These are phyloP conservation scores for Ricinus communis DNA, from an alignment of 345 rosid species.

Conservation along the genomic window DNA sequence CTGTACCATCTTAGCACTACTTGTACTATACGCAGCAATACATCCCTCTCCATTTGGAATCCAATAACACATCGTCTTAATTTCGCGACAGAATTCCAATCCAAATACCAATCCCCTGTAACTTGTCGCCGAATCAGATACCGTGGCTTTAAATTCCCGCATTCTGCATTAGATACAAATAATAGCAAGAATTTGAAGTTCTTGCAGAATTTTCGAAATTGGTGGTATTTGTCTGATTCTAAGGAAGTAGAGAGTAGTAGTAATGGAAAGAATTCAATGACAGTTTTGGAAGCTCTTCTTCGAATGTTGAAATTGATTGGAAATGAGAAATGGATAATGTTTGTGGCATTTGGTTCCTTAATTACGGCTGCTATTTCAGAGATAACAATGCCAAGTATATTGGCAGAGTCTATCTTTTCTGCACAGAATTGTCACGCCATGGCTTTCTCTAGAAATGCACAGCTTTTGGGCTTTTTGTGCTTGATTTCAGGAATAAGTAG, in stretches of 20 bases:
- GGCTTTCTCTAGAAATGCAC: constrained; percentile 29
- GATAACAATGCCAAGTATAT: constrained; percentile 48
- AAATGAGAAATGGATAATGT: constrained; percentile 40
- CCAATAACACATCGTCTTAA: not conserved
- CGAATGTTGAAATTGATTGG: constrained; percentile 48
- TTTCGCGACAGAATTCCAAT: not conserved
- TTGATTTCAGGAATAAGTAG: constrained; percentile 51
- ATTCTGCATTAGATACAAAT: not conserved
- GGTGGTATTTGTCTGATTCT: constrained; percentile 37
- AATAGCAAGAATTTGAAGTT: not conserved
- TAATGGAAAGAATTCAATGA: constrained; percentile 23
- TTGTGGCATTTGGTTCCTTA: constrained; percentile 38
- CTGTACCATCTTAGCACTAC: not conserved
- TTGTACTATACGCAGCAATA: not conserved
- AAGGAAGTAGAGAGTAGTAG: constrained; percentile 6
- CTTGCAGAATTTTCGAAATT: constrained; percentile 1
- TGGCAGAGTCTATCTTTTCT: constrained; percentile 49
- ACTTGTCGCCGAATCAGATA: constrained; percentile 2
- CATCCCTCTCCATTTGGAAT: not conserved
- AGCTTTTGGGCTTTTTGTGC: constrained; percentile 38
- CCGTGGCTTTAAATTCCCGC: not conserved
- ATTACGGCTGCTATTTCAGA: constrained; percentile 49
- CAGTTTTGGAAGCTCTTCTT: constrained; percentile 32
- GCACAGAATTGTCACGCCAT: constrained; percentile 37
- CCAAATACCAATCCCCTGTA: constrained; percentile 6